Evolutionary conservation across 1,139 yeast species (phyloP), one percentile per base, ranked within the genome.

Genomic region (Kluyveromyces sp.): DNA sequence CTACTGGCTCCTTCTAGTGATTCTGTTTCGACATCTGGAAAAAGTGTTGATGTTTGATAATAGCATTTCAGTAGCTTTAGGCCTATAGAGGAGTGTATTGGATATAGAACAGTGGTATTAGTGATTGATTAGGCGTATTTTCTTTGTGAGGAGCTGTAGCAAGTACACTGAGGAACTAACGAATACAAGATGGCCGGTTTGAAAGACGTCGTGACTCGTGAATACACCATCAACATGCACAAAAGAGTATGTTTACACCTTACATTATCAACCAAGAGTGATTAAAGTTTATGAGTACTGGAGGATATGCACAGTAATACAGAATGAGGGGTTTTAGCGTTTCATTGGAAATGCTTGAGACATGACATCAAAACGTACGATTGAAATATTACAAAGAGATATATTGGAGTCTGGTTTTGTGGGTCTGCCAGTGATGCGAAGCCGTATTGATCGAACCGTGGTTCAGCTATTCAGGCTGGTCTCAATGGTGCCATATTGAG

Each of bases 181-280:
- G 44, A 36, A 41, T 34, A 64, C 60, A 76, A 76, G 73, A 78
- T 77, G 77, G 84, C 87, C 80, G 96, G 96, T 75, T 79, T 87
- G 74, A 87, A 87, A 79, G 97, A 92, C 92, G 96, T 88, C 75
- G 96, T 94, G 76, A 86, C 98, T 73, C 95, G 99, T 77, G 99
- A 94, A 80, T 94, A 94, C 88, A 94, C 98, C 82, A 89, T 94
- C 77, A 92, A 94, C 89, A 78, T 92, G 76, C 95, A 88, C 95
- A 92, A 88, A 78, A 88, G 97, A 79, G 95, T 86, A 81, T 74
- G 94, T 83, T 48, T 33, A 32, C 12, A 30, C 33, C 7, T 9
- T n/a, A 30, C 3, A 12, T n/a, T 15, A 9, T 8, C n/a, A 30
- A 30, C 13, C 16, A 30, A 12, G 16, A 30, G 33, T 22, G 26